Evolutionary conservation across 306 rosid genomes (phyloP), one percentile per base, ranked within the genome.

Genomic region (Lupinus albus): DNA sequence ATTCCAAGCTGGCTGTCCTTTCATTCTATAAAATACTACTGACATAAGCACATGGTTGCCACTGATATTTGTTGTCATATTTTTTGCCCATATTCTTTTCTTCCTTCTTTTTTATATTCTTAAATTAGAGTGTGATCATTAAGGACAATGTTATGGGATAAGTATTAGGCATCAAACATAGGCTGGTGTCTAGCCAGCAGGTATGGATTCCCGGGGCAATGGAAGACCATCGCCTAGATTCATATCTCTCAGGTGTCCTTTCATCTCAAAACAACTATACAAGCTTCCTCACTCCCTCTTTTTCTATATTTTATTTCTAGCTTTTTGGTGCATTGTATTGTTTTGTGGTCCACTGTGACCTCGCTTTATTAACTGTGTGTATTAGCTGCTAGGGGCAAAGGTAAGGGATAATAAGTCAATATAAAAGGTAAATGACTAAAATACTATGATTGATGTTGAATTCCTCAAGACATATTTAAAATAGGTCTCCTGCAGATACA

Each of bases 11-110:
- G 88, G 84, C 82, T 74, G 75, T 72, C 79, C 61, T 78, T 78
- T 73, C 82, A 14, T 64, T 77, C 59, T 38, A 62, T 44, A 63
- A 80, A 61, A 79, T 61, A 47, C 80, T 68, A 70, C 83, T 76
- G 50, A 48, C 84, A 78, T 70, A 61, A 35, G 87, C 91, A 87
- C 96, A 76, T 87, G 93, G 47, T 58, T 65, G 38, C 86, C 90
- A 81, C 82, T 79, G 53, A 44, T 47, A 12, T 8, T 8, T 52
- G 63, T 36, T 67, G 2, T 70, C 62, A 52, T 55, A 50, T 61
- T 53, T 63, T 49, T 1, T 25, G 30, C 2, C 55, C 5, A 25
- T 3, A 2, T 25, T 25, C 30, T 25, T 25, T 25, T 25, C 3
- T 55, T 2, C 1, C 35, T 59, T 25, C 17, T 45, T 57, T 52